Base-by-base conservation (phyloP, 1,284 basidiomycete species). In the Pascua sp. region DNA sequence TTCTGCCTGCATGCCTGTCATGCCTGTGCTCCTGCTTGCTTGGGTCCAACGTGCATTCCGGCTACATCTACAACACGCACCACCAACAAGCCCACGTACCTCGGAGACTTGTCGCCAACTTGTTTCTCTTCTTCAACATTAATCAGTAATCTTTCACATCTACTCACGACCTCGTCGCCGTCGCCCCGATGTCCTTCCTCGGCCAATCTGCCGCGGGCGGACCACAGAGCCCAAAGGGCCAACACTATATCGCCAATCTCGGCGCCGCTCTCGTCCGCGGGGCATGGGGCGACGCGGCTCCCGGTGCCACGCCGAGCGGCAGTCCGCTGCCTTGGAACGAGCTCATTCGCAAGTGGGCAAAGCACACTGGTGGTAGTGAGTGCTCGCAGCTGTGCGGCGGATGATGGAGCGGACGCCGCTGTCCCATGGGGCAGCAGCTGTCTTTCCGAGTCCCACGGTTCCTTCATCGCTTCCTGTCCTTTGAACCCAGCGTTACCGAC, bases 311-410 rank as follows among this genome's bases (percentile, higher is more conserved):
- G 0, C 82, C 82, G 11, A 85, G 85, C 49, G 86, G 83, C 15
- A 64, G 71, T 0, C 67, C 75, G 9, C 73, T 94, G 37, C 80
- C 84, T 11, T 94, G 91, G 91, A 80, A 83, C 3, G 88, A 91
- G 67, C 82, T 92, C 15, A 77, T 92, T 32, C 82, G 90, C 64
- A 94, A 95, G 73, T 92, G 91, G 81, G 87, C 88, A 67, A 94
- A 93, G 68, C 91, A 94, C 68, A 88, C 86, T 56, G 73, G 74
- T 9, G 73, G 74, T n/a, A 69, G 74, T 75, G 62, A 71, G 76
- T 79, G 71, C 4, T 36, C 9, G 16, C 15, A 51, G 12, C 12
- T 2, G n/a, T 13, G 43, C 5, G 5, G 24, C 3, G 24, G 24
- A 3, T 7, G 24, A 32, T 7, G 24, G 24, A 7, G 24, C 3